A percentile compares a stretch with the other conserved stretches of the same genome.
These are phyloP conservation scores for Crucihimalaya himalaica DNA, from an alignment of 345 rosid genomes.

Conservation along the genomic window DNA sequence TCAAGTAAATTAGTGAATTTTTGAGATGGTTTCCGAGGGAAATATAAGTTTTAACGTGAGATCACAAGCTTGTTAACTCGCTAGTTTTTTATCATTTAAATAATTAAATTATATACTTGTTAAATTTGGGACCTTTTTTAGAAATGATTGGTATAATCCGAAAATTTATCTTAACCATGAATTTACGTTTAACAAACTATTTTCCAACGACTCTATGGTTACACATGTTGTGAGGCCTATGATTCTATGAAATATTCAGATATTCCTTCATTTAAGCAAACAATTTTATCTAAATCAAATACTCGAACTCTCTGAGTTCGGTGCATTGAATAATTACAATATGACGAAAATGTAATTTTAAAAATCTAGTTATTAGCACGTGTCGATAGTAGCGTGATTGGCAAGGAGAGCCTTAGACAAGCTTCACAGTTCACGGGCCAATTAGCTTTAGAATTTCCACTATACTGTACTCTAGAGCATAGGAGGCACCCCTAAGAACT, in stretches of 20 bases:
- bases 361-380: conserved; percentile 30
- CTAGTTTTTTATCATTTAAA: too few species aligned
- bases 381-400: conserved; percentile 14
- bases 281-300: background rate
- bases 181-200: background rate
- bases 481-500: conserved; percentile 26
- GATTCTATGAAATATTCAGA: conserved; percentile 14
- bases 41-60: too few species aligned
- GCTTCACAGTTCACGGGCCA: conserved; percentile 32
- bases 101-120: background rate
- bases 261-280: background rate
- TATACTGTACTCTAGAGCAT: conserved; percentile 17
- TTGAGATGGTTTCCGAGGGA: too few species aligned
- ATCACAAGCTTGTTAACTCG: too few species aligned
- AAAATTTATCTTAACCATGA: background rate
- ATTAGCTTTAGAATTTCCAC: conserved; percentile 7
- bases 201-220: conserved; percentile 1
- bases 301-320: background rate
- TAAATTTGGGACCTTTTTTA: too few species aligned
- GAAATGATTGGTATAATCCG: background rate
- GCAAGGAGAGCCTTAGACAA: conserved; percentile 20
- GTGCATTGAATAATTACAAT: conserved; percentile 5
- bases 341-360: background rate
- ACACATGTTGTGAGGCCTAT: background rate
- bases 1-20: too few species aligned